Base-by-base conservation (phyloP, 1,139 yeast species). In the Taiozyma sp. region DNA sequence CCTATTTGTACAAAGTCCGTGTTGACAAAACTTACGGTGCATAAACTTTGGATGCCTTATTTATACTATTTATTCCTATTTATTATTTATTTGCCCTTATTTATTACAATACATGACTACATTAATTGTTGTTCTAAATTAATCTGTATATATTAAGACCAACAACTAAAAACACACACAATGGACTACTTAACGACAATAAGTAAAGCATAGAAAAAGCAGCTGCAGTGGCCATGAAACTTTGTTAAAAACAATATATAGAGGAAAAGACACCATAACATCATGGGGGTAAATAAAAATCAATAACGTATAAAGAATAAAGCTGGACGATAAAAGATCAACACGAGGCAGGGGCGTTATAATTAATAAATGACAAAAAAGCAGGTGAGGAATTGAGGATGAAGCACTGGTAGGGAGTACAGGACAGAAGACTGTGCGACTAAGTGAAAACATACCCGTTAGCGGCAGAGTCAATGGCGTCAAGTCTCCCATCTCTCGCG, bases 401-500 rank as follows among this genome's bases (percentile, higher is more conserved):
- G 37, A 34, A 34, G 9, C 30, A 28, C n/a, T 13, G n/a, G n/a
- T 32, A 9, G 19, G 19, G 9, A 32, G 9, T 32, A 14, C 8
- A 37, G 13, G 22, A 6, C 16, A 39, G 19, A 14, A 9, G 8
- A 14, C 40, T 30, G 40, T 10, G 40, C 6, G 10, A 8, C 53
- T 47, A 60, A 32, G 57, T 55, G 47, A 60, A 61, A 34, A 59
- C 50, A 44, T 52, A 73, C 4, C 77, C 76, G 48, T 73, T 65
- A 6, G 76, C 63, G 48, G 68, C 73, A 26, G 75, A 67, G 48
- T 75, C 79, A 56, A 75, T 66, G n/a, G 78, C 62, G 57, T 75
- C 79, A 43, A 74, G 60, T 48, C 78, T 71, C 10, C 78, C 79
- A 53, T 75, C 78, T 47, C 76, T 68, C 13, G 77, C 76, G 45